Evolutionary conservation across 768 basidiomycete genomes (phyloP), one percentile per base, ranked within the genome.

Genomic region (Hypsizygus marmoreus): DNA sequence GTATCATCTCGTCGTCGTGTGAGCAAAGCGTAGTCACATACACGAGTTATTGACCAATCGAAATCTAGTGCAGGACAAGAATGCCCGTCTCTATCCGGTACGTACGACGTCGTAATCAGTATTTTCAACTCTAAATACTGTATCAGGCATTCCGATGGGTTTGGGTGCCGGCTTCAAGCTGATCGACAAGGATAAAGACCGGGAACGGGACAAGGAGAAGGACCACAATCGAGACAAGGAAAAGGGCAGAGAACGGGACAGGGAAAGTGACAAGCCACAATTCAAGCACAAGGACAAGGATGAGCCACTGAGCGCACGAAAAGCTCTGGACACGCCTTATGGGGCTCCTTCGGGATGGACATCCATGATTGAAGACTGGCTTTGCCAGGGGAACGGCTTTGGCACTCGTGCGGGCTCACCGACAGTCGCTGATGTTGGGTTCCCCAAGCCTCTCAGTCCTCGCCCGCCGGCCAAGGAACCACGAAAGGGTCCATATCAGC

Each of bases 1-100:
- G 11, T 90, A 87, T 61, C 88, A 91, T 62, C 64, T 91, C 14
- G 68, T 91, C n/a, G 79, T 90, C 9, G 74, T 91, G 88, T 89
- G 62, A 64, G 85, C 67, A 6, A 19, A 6, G 33, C 37, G 34
- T 36, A 12, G 43, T 37, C 9, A 36, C 2, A 22, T 20, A 39
- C 25, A 14, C 39, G 26, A 5, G 23, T 44, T 48, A 29, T 50
- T 63, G 22, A 42, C 36, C 35, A 49, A 51, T 41, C 53, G 53
- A 24, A 60, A 39, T 40, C 26, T 51, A 71, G 70, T 47, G 69
- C 72, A 24, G 88, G 88, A 20, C 88, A 91, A 60, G 88, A 91
- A 71, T 91, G 88, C 57, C 88, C 88, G 5, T 87, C 84, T n/a
- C 68, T 77, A 24, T 85, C 82, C n/a, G 87, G 86, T 83, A 49